These are phyloP conservation scores for Garcia nutans DNA, from an alignment of 345 rosid genomes.

Conservation along the genomic window DNA sequence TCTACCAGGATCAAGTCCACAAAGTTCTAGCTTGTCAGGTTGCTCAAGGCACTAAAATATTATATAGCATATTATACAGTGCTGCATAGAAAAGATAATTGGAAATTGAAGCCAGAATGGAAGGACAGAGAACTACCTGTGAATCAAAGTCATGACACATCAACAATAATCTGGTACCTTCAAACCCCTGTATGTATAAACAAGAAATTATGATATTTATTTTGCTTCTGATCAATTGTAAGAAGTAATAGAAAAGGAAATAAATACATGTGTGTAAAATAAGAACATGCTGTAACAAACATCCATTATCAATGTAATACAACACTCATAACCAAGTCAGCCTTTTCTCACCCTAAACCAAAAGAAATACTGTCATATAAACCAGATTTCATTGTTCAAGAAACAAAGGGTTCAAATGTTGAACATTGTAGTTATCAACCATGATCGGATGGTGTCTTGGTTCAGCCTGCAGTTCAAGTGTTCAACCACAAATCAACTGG, in stretches of 20 bases:
- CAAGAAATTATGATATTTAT: not conserved
- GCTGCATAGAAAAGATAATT: constrained; percentile 12
- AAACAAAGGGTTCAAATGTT: not conserved
- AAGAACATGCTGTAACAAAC: not conserved
- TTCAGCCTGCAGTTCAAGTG: not conserved
- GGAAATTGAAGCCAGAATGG: constrained; percentile 16
- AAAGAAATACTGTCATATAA: not conserved
- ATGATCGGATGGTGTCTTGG: no score
- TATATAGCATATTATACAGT: constrained; percentile 9
- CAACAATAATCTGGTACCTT: constrained; percentile 58
- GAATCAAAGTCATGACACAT: constrained; percentile 66
- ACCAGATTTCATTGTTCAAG: not conserved
- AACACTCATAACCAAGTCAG: constrained; percentile 1
- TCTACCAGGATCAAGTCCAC: constrained; percentile 75
- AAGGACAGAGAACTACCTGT: constrained; percentile 45
- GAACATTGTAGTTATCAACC: not conserved
- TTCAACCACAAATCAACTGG: not conserved
- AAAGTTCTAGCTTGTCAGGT: constrained; percentile 72
- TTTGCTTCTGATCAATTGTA: constrained; percentile 4
- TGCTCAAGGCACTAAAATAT: constrained; percentile 58
- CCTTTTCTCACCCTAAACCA: constrained; percentile 8
- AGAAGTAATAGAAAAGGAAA: not conserved
- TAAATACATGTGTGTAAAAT: not conserved
- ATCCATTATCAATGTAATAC: not conserved
- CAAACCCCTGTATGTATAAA: constrained; percentile 57